Conservation (phyloP, 768 basidiomycete genomes). For the Agaricus bisporus region DNA sequence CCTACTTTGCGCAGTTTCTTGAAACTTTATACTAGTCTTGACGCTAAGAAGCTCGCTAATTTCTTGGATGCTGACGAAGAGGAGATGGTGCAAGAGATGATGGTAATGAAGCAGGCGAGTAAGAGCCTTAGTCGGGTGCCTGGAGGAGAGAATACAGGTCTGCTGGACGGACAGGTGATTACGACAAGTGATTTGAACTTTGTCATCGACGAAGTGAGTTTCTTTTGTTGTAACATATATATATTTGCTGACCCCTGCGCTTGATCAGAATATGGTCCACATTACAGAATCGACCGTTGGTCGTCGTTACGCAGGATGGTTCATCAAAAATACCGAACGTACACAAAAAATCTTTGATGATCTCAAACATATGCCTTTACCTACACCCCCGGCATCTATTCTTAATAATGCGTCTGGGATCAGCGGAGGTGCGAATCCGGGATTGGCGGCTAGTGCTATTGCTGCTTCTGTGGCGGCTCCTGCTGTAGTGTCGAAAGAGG, state of each 20-base stretch:
- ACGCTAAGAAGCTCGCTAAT: constrained; percentile 83
- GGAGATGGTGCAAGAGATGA: constrained; percentile 92
- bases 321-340: constrained; percentile 93
- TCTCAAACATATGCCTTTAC: constrained; percentile 49
- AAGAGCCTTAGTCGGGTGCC: constrained; percentile 67
- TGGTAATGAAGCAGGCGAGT: constrained; percentile 90
- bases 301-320: constrained; percentile 92
- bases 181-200: constrained; percentile 94
- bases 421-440: constrained; percentile 3
- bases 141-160: constrained; percentile 44
- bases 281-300: constrained; percentile 94
- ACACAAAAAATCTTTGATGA: constrained; percentile 84
- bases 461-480: constrained; percentile 9
- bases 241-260: neutral
- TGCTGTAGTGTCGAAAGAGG: constrained; percentile 12
- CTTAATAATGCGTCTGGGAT: constrained; percentile 13
- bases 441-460: neutral
- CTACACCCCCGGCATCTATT: constrained; percentile 25
- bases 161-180: constrained; percentile 83
- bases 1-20: constrained; percentile 88
- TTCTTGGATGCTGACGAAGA: constrained; percentile 93
- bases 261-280: constrained; percentile 84
- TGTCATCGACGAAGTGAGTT: constrained; percentile 82
- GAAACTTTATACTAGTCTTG: constrained; percentile 92
- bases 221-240: neutral